These are phyloP conservation scores for Rickenella mellea DNA, from an alignment of 768 basidiomycete genomes.

Conservation along the genomic window DNA sequence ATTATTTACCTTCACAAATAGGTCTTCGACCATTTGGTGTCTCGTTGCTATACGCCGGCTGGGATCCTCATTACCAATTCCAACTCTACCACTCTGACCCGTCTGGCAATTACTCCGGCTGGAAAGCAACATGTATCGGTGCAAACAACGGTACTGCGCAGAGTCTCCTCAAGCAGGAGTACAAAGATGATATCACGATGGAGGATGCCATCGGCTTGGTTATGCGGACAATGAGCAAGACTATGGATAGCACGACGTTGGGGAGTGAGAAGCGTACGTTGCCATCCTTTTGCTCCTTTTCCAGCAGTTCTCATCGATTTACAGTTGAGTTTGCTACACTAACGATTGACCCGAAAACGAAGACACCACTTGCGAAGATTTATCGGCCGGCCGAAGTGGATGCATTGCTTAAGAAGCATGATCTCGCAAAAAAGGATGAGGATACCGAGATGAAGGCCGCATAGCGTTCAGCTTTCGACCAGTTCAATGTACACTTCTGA, in stretches of 20 bases:
- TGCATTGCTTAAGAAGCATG: constrained; percentile 66
- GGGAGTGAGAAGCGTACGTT: constrained; percentile 90
- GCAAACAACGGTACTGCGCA: constrained; percentile 96
- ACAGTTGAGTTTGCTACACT: constrained; percentile 90
- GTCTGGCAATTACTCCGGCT: constrained; percentile 95
- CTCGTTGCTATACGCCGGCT: constrained; percentile 92
- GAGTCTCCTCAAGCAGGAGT: constrained; percentile 94
- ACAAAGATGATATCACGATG: constrained; percentile 87
- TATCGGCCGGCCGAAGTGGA: constrained; percentile 86
- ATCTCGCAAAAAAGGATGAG: constrained; percentile 81
- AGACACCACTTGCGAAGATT: constrained; percentile 84
- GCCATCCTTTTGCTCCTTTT: constrained; percentile 1
- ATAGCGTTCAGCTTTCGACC: constrained; percentile 11
- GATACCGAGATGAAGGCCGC: constrained; percentile 68
- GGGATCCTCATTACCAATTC: constrained; percentile 92
- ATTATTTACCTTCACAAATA: constrained; percentile 16
- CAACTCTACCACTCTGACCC: constrained; percentile 98
- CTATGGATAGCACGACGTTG: constrained; percentile 96
- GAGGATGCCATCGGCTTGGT: constrained; percentile 91
- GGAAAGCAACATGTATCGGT: constrained; percentile 98
- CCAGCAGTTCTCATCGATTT: constrained; percentile 1
- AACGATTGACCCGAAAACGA: constrained; percentile 69
- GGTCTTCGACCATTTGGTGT: constrained; percentile 98
- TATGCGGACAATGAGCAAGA: constrained; percentile 96
- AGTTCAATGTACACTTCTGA: background rate